Base-by-base conservation (phyloP, 2,329 filamentous ascomycete species). In the Blastomyces silverae region DNA sequence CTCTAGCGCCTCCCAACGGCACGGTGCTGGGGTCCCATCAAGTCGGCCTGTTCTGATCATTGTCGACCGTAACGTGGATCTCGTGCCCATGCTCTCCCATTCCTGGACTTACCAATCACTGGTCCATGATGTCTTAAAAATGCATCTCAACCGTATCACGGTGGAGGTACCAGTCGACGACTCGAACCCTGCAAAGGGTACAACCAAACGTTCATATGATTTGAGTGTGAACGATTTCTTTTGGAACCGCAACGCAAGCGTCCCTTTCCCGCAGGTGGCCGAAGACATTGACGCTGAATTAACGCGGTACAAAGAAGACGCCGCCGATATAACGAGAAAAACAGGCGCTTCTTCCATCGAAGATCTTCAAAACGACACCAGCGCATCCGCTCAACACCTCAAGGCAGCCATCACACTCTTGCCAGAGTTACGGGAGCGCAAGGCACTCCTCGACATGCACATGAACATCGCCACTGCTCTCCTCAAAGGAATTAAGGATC, bases 21-120 rank as follows among this genome's bases (percentile, higher is more conserved):
- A 87, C n/a, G 78, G 82, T 7, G 76, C 83, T 1, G 83, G 84
- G 20, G 88, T 89, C 0, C 84, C 88, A 1, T 85, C 87, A 10
- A 90, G 91, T 31, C 83, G 95, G 60, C 94, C 95, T 0, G 91
- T 97, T 0, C 85, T 99, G 57, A 87, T 99, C 69, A 89, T 99
- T 62, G 88, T 97, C 59, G 94, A 99, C 77, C 88, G 94, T 70
- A 97, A 97, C 73, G 88, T 99, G 56, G 94, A 99, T 76, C 80
- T 99, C 63, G 91, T 96, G 68, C 92, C 94, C 2, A 97, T 99
- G 94, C 84, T 99, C n/a, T 97, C 93, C 17, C 94, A 99, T 78
- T 97, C 92, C 1, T 92, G 89, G 89, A 92, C 86, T 3, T 89
- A 96, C 71, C 92, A 96, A 76, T 94, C 90, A 8, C 81, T 96